Percentiles rank a stretch among this genome's conserved stretches.
These are phyloP conservation scores for Fonsecaea erecta DNA, from an alignment of 2,329 filamentous ascomycete genomes.

Conservation along the genomic window DNA sequence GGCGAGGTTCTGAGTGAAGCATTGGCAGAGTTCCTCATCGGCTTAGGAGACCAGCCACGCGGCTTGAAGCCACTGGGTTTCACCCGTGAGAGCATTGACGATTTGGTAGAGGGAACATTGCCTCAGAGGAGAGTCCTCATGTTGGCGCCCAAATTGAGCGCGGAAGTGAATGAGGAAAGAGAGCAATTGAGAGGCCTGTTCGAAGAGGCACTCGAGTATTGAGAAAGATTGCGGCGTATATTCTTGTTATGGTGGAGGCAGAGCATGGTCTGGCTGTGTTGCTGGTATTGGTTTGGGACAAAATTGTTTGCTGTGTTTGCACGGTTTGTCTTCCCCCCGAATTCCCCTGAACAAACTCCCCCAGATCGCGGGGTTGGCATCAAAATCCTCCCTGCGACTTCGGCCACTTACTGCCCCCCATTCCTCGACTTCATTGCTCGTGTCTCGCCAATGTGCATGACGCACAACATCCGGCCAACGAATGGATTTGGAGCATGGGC, in stretches of 20 bases:
- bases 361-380: not conserved
- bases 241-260: not conserved
- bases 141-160: slow-evolving; percentile 80
- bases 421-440: slow-evolving; percentile 7
- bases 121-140: slow-evolving; percentile 89
- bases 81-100: slow-evolving; percentile 72
- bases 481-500: slow-evolving; percentile 5
- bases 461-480: not conserved
- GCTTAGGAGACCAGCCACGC: slow-evolving; percentile 85
- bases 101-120: slow-evolving; percentile 89
- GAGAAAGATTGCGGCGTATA: slow-evolving; percentile 26
- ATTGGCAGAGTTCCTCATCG: slow-evolving; percentile 76
- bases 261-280: slow-evolving; percentile 1
- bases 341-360: slow-evolving; percentile 1
- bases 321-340: slow-evolving; percentile 3
- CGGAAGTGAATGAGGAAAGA: slow-evolving; percentile 70
- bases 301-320: slow-evolving; percentile 19
- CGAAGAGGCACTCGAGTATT: slow-evolving; percentile 65
- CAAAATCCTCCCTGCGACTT: slow-evolving; percentile 12
- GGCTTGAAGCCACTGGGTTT: slow-evolving; percentile 87
- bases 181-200: slow-evolving; percentile 73
- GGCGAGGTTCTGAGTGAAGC: slow-evolving; percentile 88
- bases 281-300: not conserved
- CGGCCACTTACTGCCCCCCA: not conserved
- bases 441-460: not conserved